Conservation (phyloP, 2,329 filamentous ascomycete species). For the Fusarium sp. region DNA sequence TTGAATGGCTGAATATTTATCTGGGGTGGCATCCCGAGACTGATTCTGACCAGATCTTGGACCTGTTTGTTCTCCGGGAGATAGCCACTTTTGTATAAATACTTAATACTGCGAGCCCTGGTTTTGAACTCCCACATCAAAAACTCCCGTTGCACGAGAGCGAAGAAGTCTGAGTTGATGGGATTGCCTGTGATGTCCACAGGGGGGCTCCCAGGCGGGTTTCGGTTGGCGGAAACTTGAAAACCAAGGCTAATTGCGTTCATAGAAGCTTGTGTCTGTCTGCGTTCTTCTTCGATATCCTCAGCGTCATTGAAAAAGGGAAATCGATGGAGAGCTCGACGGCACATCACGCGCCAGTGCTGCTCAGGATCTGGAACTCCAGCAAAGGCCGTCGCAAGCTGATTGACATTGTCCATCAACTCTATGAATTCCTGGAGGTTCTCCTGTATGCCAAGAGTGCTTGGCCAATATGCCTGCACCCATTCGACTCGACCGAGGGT, state of each 20-base stretch:
- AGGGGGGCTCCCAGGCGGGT: not conserved
- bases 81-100: not conserved
- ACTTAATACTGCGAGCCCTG: fast-evolving
- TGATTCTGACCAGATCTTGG: not conserved
- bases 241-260: not conserved
- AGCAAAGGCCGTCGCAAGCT: not conserved
- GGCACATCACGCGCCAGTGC: not conserved
- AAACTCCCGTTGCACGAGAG: not conserved
- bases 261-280: not conserved
- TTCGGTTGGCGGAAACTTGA: not conserved
- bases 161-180: not conserved
- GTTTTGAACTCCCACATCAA: not conserved
- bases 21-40: no score
- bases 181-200: not conserved
- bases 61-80: not conserved
- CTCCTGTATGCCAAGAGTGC: not conserved
- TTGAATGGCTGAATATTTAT: not conserved
- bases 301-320: no score
- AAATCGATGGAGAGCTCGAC: not conserved
- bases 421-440: constrained; percentile 18
- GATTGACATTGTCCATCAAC: constrained; percentile 5
- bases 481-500: not conserved
- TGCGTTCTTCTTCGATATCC: not conserved
- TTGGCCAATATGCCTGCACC: not conserved
- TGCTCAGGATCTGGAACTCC: not conserved